Conservation (phyloP, 371 early-diverging fungal genomes). For the Saksenaea vasiformis region DNA sequence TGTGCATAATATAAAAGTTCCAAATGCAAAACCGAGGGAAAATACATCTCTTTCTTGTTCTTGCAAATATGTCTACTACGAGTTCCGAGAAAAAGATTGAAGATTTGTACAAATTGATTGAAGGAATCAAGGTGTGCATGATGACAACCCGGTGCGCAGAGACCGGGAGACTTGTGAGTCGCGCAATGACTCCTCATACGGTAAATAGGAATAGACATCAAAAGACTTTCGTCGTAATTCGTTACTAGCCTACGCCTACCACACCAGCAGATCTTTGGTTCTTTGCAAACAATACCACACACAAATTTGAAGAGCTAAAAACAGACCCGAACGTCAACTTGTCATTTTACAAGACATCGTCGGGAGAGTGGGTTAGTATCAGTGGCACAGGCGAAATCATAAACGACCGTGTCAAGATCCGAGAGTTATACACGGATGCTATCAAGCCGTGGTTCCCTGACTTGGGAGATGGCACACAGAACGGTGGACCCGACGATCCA, state of each 20-base stretch:
- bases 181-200: slow-evolving; percentile 29
- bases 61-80: neutral
- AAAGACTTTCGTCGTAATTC: neutral
- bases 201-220: slow-evolving; percentile 4
- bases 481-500: slow-evolving; percentile 49
- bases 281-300: slow-evolving; percentile 38
- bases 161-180: slow-evolving; percentile 27
- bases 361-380: slow-evolving; percentile 49
- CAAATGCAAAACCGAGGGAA: neutral
- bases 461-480: slow-evolving; percentile 41
- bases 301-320: slow-evolving; percentile 46
- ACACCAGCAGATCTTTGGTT: slow-evolving; percentile 43
- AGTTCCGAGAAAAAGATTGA: slow-evolving; percentile 28
- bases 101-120: slow-evolving; percentile 33
- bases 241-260: slow-evolving; percentile 16
- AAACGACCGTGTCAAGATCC: slow-evolving; percentile 38
- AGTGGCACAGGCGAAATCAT: slow-evolving; percentile 42
- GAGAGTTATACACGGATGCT: slow-evolving; percentile 29
- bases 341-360: slow-evolving; percentile 33
- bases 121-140: slow-evolving; percentile 32
- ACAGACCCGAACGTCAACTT: slow-evolving; percentile 46
- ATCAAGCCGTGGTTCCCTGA: slow-evolving; percentile 48
- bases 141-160: slow-evolving; percentile 35
- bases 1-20: too few species aligned
- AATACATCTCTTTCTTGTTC: neutral